Percentiles rank a stretch among this genome's conserved stretches.
These are phyloP conservation scores for Antitrichia curtipendula DNA, from an alignment of 225 moss, liverwort and hornwort species.

Conservation along the genomic window DNA sequence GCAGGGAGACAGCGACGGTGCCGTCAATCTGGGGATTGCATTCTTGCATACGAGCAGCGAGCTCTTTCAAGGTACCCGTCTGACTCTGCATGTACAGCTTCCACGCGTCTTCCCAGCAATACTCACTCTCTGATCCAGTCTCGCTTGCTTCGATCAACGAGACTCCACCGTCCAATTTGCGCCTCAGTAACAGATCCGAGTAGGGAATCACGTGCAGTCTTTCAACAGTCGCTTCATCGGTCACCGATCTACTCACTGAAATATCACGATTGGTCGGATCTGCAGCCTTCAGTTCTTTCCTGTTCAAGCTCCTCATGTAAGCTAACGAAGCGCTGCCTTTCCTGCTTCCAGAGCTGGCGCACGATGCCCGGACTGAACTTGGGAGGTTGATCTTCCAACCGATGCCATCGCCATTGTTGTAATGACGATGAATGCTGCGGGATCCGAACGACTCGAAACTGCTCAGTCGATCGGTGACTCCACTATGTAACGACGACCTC, in stretches of 20 bases:
- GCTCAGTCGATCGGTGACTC: not conserved
- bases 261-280: not conserved
- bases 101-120: slow-evolving; percentile 39
- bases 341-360: not conserved
- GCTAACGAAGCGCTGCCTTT: slow-evolving; percentile 17
- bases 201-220: slow-evolving; percentile 29
- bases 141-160: slow-evolving; percentile 8
- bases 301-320: slow-evolving; percentile 26
- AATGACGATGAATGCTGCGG: not conserved
- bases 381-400: not conserved
- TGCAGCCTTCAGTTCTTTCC: not conserved
- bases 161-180: slow-evolving; percentile 22
- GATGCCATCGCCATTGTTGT: not conserved
- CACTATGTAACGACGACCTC: slow-evolving; percentile 1
- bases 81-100: slow-evolving; percentile 30
- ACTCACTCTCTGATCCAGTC: not conserved
- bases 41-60: slow-evolving; percentile 27
- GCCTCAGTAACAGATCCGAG: slow-evolving; percentile 28
- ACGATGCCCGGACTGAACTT: slow-evolving; percentile 1
- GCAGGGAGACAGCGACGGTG: not conserved
- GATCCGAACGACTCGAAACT: not conserved
- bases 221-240: not conserved
- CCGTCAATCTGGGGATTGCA: not conserved
- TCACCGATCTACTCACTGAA: not conserved
- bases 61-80: slow-evolving; percentile 13